Conservation (phyloP, 2,329 filamentous ascomycete species). For the Cadophora sp. region DNA sequence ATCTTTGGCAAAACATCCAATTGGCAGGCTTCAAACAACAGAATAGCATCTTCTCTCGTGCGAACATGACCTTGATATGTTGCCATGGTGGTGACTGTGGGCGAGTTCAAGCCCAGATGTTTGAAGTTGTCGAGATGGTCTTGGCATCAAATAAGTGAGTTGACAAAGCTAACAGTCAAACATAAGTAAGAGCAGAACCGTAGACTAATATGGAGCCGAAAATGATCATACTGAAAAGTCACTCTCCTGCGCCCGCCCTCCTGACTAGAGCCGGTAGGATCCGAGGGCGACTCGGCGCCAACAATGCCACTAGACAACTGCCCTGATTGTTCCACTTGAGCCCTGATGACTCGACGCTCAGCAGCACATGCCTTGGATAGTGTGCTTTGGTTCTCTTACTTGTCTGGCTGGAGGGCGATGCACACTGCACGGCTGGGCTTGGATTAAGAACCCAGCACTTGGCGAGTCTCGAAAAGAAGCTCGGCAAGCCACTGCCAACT, state of each 20-base stretch:
- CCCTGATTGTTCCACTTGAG: neutral
- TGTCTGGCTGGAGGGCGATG: neutral
- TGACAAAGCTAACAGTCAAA: neutral
- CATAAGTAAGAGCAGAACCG: neutral
- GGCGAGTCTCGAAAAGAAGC: neutral
- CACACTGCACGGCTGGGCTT: neutral
- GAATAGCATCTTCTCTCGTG: neutral
- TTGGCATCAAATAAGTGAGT: neutral
- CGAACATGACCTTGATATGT: neutral
- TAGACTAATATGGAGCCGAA: neutral
- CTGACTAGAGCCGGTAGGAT: neutral
- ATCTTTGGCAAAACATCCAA: neutral
- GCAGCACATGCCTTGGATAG: neutral
- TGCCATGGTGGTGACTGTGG: neutral
- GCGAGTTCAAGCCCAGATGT: neutral
- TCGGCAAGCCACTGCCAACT: conserved; percentile 11
- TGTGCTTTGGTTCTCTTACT: neutral
- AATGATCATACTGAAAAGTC: neutral
- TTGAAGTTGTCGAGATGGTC: no score
- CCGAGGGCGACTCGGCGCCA: neutral
- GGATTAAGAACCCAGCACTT: neutral
- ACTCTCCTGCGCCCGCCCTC: no score
- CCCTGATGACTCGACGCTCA: neutral
- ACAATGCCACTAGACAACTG: neutral
- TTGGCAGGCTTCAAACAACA: neutral